Evolutionary conservation across 2,329 filamentous ascomycete species (phyloP).

Genomic region (Phaeophleospora eucalypticola): DNA sequence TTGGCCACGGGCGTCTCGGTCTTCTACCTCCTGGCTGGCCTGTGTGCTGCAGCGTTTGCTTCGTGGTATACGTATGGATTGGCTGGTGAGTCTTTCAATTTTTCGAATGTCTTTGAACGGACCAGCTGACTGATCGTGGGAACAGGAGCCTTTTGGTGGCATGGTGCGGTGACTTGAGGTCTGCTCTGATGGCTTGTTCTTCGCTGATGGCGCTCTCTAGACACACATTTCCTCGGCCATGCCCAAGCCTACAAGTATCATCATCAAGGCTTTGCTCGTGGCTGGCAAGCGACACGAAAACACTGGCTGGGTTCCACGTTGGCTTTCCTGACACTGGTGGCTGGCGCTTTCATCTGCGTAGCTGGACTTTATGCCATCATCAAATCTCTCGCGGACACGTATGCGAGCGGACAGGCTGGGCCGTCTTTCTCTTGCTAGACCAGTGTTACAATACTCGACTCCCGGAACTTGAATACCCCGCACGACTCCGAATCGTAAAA

Average conservation of each 20-base stretch:
- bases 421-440: slow-evolving; percentile 29
- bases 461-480: no score
- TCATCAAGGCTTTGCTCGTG: background rate
- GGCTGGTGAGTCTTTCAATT: no score
- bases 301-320: slow-evolving; percentile 18
- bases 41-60: slow-evolving; percentile 50
- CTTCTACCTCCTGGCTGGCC: slow-evolving; percentile 52
- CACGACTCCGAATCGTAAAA: background rate
- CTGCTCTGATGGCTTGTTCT: slow-evolving; percentile 51
- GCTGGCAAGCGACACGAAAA: background rate
- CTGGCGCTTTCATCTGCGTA: slow-evolving; percentile 47
- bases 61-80: slow-evolving; percentile 53
- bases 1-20: slow-evolving; percentile 50
- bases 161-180: no score
- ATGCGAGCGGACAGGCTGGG: slow-evolving; percentile 25
- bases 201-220: slow-evolving; percentile 34
- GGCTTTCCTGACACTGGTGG: slow-evolving; percentile 41
- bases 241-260: slow-evolving; percentile 4
- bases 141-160: no score
- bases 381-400: slow-evolving; percentile 29
- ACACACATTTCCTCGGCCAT: slow-evolving; percentile 3
- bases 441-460: background rate
- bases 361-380: slow-evolving; percentile 43
- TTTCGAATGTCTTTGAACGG: no score
- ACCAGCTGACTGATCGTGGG: no score